Evolutionary conservation across 2,329 filamentous ascomycete genomes (phyloP), one percentile per base, ranked within the genome.

Genomic region (Sarocladium strictum): DNA sequence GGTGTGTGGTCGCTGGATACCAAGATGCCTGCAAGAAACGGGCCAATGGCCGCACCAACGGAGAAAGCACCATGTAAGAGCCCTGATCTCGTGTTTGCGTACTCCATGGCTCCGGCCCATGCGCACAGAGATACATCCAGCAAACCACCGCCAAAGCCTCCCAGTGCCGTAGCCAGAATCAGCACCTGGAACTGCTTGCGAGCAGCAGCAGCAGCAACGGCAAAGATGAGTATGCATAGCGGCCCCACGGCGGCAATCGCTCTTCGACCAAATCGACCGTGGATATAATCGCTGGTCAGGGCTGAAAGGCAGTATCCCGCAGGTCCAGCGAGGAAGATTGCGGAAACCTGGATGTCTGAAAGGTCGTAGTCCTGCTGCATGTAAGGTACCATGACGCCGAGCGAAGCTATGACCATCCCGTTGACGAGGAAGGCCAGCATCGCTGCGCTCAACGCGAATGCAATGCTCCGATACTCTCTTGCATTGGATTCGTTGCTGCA

Each of bases 21-120:
- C 80, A 93, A 84, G 4, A 80, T 78, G 0, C 89, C 90, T 1
- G 87, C 87, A 57, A 90, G 76, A 6, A 92, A 67, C 0, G 88
- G 89, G 2, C 79, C 76, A 12, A 90, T 72, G 0, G 86, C 85
- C 1, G 84, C 89, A 0, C 89, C 89, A 0, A 89, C 63, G 1
- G 87, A 87, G 63, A 90, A 93, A 35, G 80, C 80, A 1, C 81
- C 86, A 65, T 91, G 87, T 24, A 92, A 69, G 56, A 90, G 76
- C 1, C 88, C 87, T 1, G 90, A 77, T 1, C 92, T 72, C 63
- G 90, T 84, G 64, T 92, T 91, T 3, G 24, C n/a, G 56, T 82
- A 80, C 12, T 81, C 77, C 84, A 93, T 88, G 61, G 84, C 86
- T 12, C 89, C 89, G 19, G 81, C 67, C 76, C 78, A 83, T 7